Percentiles rank a stretch among this genome's conserved stretches.
Evolutionary conservation across 352 stramenopile genomes (phyloP).

Genomic region (Blastocystis sp.): DNA sequence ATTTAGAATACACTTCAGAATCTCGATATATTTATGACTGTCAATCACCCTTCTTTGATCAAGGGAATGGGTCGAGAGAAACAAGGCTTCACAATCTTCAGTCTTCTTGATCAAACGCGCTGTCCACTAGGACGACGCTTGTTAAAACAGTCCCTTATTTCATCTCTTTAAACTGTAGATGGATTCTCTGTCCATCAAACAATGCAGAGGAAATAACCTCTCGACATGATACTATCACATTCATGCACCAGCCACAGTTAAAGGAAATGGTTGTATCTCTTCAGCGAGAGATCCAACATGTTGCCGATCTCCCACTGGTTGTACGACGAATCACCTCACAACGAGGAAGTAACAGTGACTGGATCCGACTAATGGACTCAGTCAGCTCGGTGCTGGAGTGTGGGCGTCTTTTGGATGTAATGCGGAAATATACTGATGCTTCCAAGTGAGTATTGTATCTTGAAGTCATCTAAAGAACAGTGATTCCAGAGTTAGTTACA

Average conservation of each 20-base stretch:
- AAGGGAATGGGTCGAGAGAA: slow-evolving; percentile 59
- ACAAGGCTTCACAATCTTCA: slow-evolving; percentile 55
- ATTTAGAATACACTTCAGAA: slow-evolving; percentile 19
- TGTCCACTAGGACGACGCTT: slow-evolving; percentile 6
- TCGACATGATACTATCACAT: slow-evolving; percentile 13
- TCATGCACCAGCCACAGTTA: slow-evolving; percentile 42
- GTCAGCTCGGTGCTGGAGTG: background rate
- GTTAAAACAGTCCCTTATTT: slow-evolving; percentile 30
- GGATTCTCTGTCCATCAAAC: slow-evolving; percentile 38
- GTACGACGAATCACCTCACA: background rate
- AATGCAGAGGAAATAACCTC: background rate
- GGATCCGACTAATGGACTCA: slow-evolving; percentile 47
- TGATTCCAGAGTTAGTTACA: background rate
- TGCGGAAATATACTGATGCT: background rate
- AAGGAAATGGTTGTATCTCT: slow-evolving; percentile 6
- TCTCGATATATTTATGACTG: slow-evolving; percentile 41
- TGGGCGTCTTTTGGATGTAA: slow-evolving; percentile 8
- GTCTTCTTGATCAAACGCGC: slow-evolving; percentile 18
- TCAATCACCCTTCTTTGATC: slow-evolving; percentile 42
- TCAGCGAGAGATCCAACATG: slow-evolving; percentile 2
- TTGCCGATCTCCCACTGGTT: slow-evolving; percentile 1
- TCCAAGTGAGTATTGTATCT: background rate
- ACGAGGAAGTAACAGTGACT: background rate
- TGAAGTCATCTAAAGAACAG: background rate
- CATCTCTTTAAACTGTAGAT: background rate